Evolutionary conservation across 371 early-diverging fungal species (phyloP), one percentile per base, ranked within the genome.

Genomic region (Mycotypha africana): DNA sequence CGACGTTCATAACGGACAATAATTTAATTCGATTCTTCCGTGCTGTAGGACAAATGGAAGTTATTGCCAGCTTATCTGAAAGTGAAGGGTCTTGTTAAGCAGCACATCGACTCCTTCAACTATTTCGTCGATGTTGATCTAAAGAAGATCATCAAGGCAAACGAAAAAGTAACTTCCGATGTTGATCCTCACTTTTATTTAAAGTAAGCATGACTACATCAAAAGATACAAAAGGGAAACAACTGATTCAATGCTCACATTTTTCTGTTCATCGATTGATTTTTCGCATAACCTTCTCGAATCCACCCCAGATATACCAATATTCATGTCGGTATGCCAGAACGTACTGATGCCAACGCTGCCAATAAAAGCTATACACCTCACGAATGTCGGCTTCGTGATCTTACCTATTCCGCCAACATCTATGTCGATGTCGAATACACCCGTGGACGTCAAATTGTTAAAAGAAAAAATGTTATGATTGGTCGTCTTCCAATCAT

Each of bases 71-170:
- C 95, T 0, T 99, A 97, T 67, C 74, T 99, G 26, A 89, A 92
- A 63, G 92, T 97, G 35, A 99, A 97, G 62, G 99, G 99, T 53
- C 87, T 99, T 26, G 92, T 99, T 47, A 95, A 99, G 67, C 99
- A 99, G 70, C 99, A 99, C 64, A 85, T 99, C 49, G 99, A 99
- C 65, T 99, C 99, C 0, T 99, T 95, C 79, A 96, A 99, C 78
- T 97, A 98, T 67, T 99, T 99, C 74, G 79, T 99, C 57, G 86
- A 95, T 53, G 86, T 89, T 15, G 99, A 98, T 50, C 72, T 99
- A 50, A 85, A 92, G 60, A 89, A 93, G 57, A 99, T 99, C 53
- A 78, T 99, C 45, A 76, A 84, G 56, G 97, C 99, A 9, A 99
- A 98, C 70, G 85, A 88, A 53, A 84, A 84, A 51, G 89, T 99